phyloP scores from a whole-genome alignment of 768 basidiomycete species.

The Epithele typhae region DNA sequence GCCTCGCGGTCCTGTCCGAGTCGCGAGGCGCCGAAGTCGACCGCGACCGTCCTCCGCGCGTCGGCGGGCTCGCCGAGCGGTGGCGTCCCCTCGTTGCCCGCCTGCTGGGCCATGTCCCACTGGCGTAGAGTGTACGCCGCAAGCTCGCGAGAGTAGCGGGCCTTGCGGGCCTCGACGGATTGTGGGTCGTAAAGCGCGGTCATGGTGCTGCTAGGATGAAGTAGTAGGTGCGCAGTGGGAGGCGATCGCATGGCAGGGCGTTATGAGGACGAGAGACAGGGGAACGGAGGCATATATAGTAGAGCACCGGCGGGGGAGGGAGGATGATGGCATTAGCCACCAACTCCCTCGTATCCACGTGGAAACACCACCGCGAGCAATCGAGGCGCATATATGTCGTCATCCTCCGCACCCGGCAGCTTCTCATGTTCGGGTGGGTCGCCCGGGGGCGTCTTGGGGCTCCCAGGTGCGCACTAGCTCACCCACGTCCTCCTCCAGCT shows the following conservation, averaged over 20 bases:
- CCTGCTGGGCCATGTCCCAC: constrained; percentile 29
- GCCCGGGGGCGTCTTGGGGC: constrained; percentile 6
- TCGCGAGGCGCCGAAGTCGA: constrained; percentile 1
- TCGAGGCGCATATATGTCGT: constrained; percentile 9
- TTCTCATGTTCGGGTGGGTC: constrained; percentile 16
- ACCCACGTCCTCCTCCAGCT: constrained; percentile 3
- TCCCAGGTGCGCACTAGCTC: background rate
- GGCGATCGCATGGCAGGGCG: too few relatives aligned
- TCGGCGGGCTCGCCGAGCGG: constrained; percentile 3
- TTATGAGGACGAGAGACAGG: too few relatives aligned
- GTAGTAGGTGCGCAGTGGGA: too few relatives aligned
- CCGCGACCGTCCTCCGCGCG: constrained; percentile 5
- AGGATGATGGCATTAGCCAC: constrained; percentile 16
- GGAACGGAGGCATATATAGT: too few relatives aligned
- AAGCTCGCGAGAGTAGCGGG: constrained; percentile 33
- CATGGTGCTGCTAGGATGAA: constrained; percentile 3
- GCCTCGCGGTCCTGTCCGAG: constrained; percentile 4
- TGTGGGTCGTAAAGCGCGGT: constrained; percentile 12
- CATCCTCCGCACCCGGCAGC: constrained; percentile 16
- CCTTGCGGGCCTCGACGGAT: constrained; percentile 27
- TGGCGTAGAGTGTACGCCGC: constrained; percentile 37
- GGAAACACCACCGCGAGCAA: constrained; percentile 10
- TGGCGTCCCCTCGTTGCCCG: constrained; percentile 3
- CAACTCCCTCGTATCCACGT: constrained; percentile 14
- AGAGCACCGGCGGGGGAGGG: background rate